Evolutionary conservation across 1,139 yeast genomes (phyloP), one percentile per base, ranked within the genome.

Genomic region (Ogataea hybrid): DNA sequence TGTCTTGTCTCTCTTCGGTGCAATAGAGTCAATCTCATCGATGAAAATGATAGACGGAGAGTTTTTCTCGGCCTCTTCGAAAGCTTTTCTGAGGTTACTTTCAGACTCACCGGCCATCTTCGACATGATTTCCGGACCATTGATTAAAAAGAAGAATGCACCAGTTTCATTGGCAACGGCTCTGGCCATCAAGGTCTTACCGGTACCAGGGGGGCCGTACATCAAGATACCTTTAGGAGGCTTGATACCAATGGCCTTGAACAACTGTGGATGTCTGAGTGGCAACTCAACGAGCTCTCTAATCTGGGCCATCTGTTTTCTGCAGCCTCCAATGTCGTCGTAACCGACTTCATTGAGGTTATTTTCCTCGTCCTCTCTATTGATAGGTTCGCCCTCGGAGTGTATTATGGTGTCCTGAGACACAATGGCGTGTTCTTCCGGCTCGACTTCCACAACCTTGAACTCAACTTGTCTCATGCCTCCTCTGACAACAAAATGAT

Each of bases 21-120:
- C 98, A 62, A 92, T 94, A 11, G 97, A 90, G 66, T 92, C 99
- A 56, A 92, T 94, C 71, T 92, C 99, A 70, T 92, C 99, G 61
- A 92, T 92, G 70, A 92, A 94, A 54, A 92, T 92, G 61, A 92
- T 92, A 8, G 98, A 81, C 22, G 98, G 98, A 14, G 97, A 92
- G 66, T 94, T 89, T 74, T 92, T 92, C 71, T 92, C 98, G 40
- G 99, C 98, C 70, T 92, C 98, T 69, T 92, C 99, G 59, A 92
- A 92, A 5, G 98, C 98, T 71, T 90, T 90, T 73, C 99, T 83
- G 67, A 92, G 75, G 62, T 92, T 92, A 32, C 96, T 86, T 71
- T 92, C 99, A 17, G 97, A 88, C 70, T 92, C 99, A 73, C 99
- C 99, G 36, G 99, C 98, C 99, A 92, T 92, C 71, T 92, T 92